These are phyloP conservation scores for Dryas octopetala DNA, from an alignment of 306 rosid species.

Conservation along the genomic window DNA sequence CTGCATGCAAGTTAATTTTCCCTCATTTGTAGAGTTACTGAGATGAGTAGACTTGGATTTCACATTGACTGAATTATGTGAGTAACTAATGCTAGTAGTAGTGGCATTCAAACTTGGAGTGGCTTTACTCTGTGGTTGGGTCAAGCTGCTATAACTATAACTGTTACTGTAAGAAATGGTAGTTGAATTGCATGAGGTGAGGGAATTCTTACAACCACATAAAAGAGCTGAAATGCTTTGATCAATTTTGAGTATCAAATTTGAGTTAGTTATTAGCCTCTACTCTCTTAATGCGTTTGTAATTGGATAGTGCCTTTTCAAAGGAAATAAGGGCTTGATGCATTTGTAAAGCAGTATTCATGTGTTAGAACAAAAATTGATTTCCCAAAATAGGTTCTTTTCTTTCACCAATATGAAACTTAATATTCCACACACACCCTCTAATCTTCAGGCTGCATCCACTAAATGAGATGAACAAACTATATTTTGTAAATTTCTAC, in stretches of 20 bases:
- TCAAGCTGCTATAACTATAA: slow-evolving; percentile 3
- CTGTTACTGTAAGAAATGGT: neutral
- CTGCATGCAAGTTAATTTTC: neutral
- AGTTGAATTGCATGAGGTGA: neutral
- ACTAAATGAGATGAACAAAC: no score
- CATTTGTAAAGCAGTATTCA: neutral
- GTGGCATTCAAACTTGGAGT: neutral
- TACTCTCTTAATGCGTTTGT: neutral
- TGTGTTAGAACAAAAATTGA: neutral
- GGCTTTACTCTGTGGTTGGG: neutral
- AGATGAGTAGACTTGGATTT: neutral
- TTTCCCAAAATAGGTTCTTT: neutral
- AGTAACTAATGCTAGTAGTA: neutral
- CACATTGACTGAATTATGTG: neutral
- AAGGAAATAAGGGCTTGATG: no score
- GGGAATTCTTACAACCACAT: neutral
- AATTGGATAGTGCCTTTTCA: neutral
- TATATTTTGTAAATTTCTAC: no score
- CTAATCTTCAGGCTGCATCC: no score
- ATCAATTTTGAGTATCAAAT: neutral
- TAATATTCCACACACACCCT: no score
- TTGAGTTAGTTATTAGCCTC: neutral
- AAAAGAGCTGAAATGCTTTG: neutral
- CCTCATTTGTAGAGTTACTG: neutral
- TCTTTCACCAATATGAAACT: neutral